Evolutionary conservation across 768 basidiomycete genomes (phyloP), one percentile per base, ranked within the genome.

Genomic region (Peribolospora kevripleyi): DNA sequence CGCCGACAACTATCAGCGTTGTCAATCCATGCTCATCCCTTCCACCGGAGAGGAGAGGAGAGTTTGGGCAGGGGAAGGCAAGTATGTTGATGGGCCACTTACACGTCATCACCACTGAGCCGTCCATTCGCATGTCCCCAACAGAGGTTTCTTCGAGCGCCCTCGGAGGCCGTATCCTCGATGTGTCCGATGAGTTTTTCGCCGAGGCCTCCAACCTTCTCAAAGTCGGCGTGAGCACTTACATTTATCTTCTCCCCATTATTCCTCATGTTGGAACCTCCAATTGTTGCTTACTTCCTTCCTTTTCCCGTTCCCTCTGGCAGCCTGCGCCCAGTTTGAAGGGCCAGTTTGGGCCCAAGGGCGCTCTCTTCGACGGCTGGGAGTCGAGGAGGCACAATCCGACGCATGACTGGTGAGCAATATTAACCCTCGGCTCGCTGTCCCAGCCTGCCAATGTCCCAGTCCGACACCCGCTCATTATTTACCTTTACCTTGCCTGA

Each of bases 341-440:
- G 67, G 93, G 93, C n/a, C 85, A 88, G 61, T 98, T 88, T 62
- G 91, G 91, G 6, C 84, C 87, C 3, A 91, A 88, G 46, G 93
- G 93, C 36, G 91, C 91, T 0, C 68, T 95, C 36, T 97, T 74
- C 67, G 84, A 81, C 60, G 93, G 90, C 53, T 98, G 93, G 93
- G 93, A 98, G 67, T 75, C 74, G 38, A 72, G 87, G 46, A 70
- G 93, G 61, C 93, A 98, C 67, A 95, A 93, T 67, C 78, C 82
- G 1, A 64, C 73, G 2, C 76, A 79, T 62, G 93, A 98, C 66
- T 97, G 93, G 91, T 86, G 60, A 51, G 69, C 40, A 38, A 10
- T 1, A 1, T 41, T n/a, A 52, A 37, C 45, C 51, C 25, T 7
- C 47, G 38, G 47, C 42, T 46, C 43, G 50, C 49, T 7, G 40